These are phyloP conservation scores for Diplodia corticola DNA, from an alignment of 2,329 filamentous ascomycete species.

Conservation along the genomic window DNA sequence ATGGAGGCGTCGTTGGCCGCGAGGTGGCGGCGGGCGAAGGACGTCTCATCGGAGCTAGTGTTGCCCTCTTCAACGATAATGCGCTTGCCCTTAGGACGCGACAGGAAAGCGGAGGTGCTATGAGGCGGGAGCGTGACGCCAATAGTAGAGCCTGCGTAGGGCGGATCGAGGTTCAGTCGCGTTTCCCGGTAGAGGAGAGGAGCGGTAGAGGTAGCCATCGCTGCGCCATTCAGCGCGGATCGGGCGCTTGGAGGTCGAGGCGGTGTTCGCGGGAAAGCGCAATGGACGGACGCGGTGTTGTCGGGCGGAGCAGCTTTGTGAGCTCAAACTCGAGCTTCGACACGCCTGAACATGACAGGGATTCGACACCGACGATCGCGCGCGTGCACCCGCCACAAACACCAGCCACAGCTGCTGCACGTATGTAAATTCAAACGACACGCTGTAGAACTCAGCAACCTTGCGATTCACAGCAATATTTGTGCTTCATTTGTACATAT, in stretches of 20 bases:
- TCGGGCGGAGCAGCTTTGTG: constrained; percentile 14
- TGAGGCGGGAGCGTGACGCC: constrained; percentile 54
- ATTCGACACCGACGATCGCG: constrained; percentile 8
- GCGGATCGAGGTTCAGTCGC: constrained; percentile 77
- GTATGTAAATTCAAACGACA: neutral
- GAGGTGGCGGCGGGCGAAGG: constrained; percentile 71
- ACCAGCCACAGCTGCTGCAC: constrained; percentile 11
- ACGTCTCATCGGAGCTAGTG: constrained; percentile 64
- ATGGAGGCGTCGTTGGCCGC: constrained; percentile 73
- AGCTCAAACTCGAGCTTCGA: constrained; percentile 20
- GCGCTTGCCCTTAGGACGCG: constrained; percentile 36
- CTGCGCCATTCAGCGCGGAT: constrained; percentile 57
- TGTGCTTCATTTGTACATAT: neutral
- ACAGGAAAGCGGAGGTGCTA: constrained; percentile 36
- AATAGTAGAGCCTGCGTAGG: constrained; percentile 67
- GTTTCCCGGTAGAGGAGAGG: constrained; percentile 82
- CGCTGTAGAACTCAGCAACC: neutral
- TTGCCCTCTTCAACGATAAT: constrained; percentile 41
- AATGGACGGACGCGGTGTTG: constrained; percentile 19
- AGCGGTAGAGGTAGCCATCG: constrained; percentile 64
- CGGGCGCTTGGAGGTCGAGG: constrained; percentile 1
- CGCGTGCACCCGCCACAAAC: constrained; percentile 13
- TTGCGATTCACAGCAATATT: neutral
- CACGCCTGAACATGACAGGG: constrained; percentile 21
- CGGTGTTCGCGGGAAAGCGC: neutral